Evolutionary conservation across 179 eudicot genomes (phyloP).

Genomic region (Beta macrorhiza): DNA sequence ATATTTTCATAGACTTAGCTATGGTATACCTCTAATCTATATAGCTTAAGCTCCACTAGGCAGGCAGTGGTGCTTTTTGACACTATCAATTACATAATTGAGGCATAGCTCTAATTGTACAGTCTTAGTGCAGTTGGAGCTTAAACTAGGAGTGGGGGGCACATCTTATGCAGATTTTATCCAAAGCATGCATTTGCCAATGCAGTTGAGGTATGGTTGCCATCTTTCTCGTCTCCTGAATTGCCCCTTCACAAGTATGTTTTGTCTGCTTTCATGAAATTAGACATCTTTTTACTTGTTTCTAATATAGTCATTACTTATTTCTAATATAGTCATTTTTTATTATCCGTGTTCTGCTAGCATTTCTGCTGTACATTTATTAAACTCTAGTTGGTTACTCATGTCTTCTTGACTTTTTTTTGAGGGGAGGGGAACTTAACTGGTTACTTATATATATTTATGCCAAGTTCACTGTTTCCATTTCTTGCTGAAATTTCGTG

Average conservation of each 20-base stretch:
- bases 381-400: background rate
- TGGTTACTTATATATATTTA: background rate
- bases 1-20: background rate
- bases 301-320: background rate
- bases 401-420: background rate
- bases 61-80: background rate
- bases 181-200: constrained; percentile 77
- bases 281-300: too few species aligned
- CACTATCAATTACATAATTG: background rate
- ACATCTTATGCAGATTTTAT: constrained; percentile 87
- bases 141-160: constrained; percentile 84
- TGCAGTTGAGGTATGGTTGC: constrained; percentile 71
- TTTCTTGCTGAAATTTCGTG: background rate
- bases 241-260: background rate
- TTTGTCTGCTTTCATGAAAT: background rate
- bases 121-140: constrained; percentile 61
- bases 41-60: background rate
- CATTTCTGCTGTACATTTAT: background rate
- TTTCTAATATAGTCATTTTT: background rate
- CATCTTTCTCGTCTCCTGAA: constrained; percentile 3
- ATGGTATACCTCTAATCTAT: background rate
- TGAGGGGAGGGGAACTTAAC: too few species aligned
- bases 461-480: background rate
- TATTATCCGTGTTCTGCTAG: background rate
- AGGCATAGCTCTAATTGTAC: background rate